Evolutionary conservation across 805 yeast species (phyloP).

Genomic region (Diddensiella santjacobensis): DNA sequence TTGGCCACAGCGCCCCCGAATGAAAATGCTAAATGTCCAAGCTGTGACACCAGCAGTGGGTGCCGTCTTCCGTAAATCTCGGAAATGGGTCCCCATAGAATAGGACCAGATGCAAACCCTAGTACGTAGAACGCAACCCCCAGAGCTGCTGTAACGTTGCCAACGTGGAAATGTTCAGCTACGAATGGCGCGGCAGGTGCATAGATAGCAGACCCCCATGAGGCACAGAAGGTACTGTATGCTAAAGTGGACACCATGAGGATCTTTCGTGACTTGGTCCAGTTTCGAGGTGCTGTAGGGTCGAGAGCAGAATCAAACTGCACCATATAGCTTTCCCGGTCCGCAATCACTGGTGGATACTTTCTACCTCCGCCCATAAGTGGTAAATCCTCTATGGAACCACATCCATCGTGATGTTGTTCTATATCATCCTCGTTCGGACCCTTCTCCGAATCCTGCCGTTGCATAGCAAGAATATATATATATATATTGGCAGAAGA

Average conservation of each 20-base stretch:
- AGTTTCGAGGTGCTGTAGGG: conserved; percentile 76
- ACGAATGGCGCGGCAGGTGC: conserved; percentile 56
- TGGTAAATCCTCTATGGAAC: background rate
- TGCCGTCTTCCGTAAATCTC: conserved; percentile 70
- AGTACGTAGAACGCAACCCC: conserved; percentile 77
- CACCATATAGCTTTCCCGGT: conserved; percentile 48
- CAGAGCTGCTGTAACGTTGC: conserved; percentile 64
- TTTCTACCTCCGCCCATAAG: background rate
- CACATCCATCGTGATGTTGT: no score
- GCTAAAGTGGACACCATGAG: conserved; percentile 46
- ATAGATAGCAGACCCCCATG: conserved; percentile 83
- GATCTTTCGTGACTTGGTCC: conserved; percentile 53
- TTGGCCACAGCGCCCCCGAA: conserved; percentile 78
- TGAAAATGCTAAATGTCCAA: conserved; percentile 56
- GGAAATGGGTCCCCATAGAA: conserved; percentile 83
- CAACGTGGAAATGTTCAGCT: conserved; percentile 52
- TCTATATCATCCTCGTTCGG: no score
- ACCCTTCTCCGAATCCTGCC: no score
- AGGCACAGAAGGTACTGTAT: conserved; percentile 32
- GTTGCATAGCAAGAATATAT: no score
- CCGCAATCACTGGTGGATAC: background rate
- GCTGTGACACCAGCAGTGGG: conserved; percentile 52
- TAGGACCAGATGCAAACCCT: conserved; percentile 92
- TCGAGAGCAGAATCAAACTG: conserved; percentile 74
- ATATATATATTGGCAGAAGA: no score